Conservation (phyloP, 257 asterid species). For the Fraxinus anomala region DNA sequence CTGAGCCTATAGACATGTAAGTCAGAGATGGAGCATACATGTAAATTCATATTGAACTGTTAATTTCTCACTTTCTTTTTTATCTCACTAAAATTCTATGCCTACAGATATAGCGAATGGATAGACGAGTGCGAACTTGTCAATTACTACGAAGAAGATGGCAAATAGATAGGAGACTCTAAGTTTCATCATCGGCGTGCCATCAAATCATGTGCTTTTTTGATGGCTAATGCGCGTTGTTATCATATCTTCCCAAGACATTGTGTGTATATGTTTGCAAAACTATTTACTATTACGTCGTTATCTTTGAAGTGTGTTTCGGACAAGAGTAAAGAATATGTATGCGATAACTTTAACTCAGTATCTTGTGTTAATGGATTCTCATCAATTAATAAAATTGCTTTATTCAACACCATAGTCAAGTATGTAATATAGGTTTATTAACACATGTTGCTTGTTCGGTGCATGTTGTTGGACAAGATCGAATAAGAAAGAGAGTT, state of each 20-base stretch:
- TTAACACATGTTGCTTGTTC: background rate
- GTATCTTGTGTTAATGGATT: background rate
- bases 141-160: conserved; percentile 71
- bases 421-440: background rate
- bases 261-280: background rate
- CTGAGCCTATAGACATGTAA: conserved; percentile 82
- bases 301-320: background rate
- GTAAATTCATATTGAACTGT: background rate
- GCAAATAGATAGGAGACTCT: conserved; percentile 28
- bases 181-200: background rate
- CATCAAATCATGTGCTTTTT: background rate
- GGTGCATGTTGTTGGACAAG: background rate
- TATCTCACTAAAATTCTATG: background rate
- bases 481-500: too few species aligned
- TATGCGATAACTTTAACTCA: background rate
- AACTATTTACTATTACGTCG: background rate
- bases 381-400: background rate
- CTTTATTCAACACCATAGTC: background rate
- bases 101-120: conserved; percentile 86
- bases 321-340: background rate
- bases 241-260: background rate
- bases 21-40: conserved; percentile 26
- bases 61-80: background rate
- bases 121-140: conserved; percentile 95
- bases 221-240: background rate